Conservation (phyloP, 1,139 yeast genomes). For the Magnusiomyces fungicola region DNA sequence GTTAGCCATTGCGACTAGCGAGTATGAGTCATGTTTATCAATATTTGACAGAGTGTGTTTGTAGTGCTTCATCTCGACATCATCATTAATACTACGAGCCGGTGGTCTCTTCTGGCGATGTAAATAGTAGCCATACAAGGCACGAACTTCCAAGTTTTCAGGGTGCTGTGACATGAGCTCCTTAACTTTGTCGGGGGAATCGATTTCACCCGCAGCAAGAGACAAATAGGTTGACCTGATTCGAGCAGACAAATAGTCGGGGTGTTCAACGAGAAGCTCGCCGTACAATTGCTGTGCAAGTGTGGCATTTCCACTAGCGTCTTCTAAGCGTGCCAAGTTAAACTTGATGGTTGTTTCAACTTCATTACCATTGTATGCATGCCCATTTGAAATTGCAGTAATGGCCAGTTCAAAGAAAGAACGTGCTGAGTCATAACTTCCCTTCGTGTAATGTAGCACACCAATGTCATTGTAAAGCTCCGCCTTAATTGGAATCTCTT, state of each 20-base stretch:
- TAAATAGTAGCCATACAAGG: slow-evolving; percentile 88
- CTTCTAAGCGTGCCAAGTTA: slow-evolving; percentile 37
- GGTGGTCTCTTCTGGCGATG: slow-evolving; percentile 39
- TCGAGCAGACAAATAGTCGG: slow-evolving; percentile 70
- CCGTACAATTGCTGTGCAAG: slow-evolving; percentile 50
- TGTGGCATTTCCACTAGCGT: slow-evolving; percentile 36
- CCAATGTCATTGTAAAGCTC: slow-evolving; percentile 80
- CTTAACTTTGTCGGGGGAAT: slow-evolving; percentile 47
- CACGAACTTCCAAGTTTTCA: slow-evolving; percentile 71
- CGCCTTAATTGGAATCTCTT: slow-evolving; percentile 51
- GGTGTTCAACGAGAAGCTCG: slow-evolving; percentile 49
- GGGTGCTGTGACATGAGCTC: slow-evolving; percentile 47
- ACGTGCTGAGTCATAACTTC: slow-evolving; percentile 47
- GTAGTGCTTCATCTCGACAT: slow-evolving; percentile 66
- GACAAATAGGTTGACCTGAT: slow-evolving; percentile 59
- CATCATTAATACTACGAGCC: slow-evolving; percentile 41
- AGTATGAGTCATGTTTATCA: slow-evolving; percentile 79
- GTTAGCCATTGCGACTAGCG: slow-evolving; percentile 84
- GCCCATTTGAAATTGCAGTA: slow-evolving; percentile 36
- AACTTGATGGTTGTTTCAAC: slow-evolving; percentile 29
- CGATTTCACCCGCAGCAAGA: slow-evolving; percentile 35
- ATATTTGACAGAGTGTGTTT: slow-evolving; percentile 75
- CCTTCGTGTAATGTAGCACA: slow-evolving; percentile 67
- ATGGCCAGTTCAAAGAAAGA: slow-evolving; percentile 48
- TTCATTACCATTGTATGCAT: slow-evolving; percentile 16